A percentile compares a stretch with the other conserved stretches of the same genome.
Evolutionary conservation across 2,329 filamentous ascomycete genomes (phyloP).

Genomic region (Trichoderma oligosporum): DNA sequence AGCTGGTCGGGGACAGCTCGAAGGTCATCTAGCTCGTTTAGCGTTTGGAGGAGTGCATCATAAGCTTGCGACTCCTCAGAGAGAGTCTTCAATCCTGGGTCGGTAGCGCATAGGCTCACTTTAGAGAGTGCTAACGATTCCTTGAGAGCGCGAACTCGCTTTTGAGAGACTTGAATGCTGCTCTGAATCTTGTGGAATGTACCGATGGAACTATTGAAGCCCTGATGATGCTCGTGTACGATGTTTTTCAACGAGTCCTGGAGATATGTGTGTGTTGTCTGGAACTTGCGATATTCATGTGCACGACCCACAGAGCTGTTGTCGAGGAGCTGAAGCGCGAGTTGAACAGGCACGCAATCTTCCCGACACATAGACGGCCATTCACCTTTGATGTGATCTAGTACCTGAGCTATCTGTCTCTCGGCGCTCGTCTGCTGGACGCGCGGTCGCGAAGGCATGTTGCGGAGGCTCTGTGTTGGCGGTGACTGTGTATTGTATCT

Average conservation of each 20-base stretch:
- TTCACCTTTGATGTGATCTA: constrained; percentile 79
- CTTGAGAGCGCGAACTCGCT: constrained; percentile 76
- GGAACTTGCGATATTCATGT: constrained; percentile 81
- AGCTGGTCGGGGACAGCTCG: constrained; percentile 86
- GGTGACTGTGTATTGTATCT: constrained; percentile 36
- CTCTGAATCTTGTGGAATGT: constrained; percentile 98
- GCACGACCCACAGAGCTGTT: constrained; percentile 88
- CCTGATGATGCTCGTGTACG: constrained; percentile 97
- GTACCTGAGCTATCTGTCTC: constrained; percentile 58
- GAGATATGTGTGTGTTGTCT: constrained; percentile 79
- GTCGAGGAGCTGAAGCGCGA: constrained; percentile 93
- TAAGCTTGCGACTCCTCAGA: constrained; percentile 86
- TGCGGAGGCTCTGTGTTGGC: constrained; percentile 33
- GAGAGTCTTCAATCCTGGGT: constrained; percentile 86
- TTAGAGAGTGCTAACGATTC: constrained; percentile 80
- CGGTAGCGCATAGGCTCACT: constrained; percentile 74
- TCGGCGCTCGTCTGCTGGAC: constrained; percentile 49
- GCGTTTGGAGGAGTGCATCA: constrained; percentile 78
- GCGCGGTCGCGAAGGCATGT: constrained; percentile 36
- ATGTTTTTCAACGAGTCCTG: constrained; percentile 90
- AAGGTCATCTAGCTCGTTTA: constrained; percentile 82
- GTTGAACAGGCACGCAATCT: constrained; percentile 87
- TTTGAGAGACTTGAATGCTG: constrained; percentile 85
- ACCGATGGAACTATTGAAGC: constrained; percentile 97
- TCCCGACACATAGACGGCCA: constrained; percentile 90